Evolutionary conservation across 176 grass and related monocot species (phyloP), one percentile per base, ranked within the genome.

Genomic region (Calamus simplicifolius): DNA sequence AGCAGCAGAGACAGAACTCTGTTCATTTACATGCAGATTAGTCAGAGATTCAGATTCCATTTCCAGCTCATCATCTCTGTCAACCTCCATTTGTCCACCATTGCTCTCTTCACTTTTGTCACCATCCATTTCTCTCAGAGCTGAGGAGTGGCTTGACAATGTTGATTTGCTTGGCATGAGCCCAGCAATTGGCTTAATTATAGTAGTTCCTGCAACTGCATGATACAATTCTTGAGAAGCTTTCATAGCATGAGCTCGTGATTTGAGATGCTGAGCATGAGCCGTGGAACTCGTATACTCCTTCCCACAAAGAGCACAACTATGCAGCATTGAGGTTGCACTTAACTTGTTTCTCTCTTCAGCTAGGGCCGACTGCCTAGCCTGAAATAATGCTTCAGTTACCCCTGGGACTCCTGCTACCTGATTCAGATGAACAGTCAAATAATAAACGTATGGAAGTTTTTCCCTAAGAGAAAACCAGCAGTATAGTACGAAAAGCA

Each of bases 291-390:
- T 91, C 48, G 84, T 84, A 68, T 91, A 97, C 48, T 80, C 93
- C 63, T 92, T 92, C 25, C 87, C 88, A 73, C 93, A 98, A 57
- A 98, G 88, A 70, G 81, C 71, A 29, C 93, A 89, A 25, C 84
- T 80, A 79, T 83, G 92, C 15, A 82, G 59, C 93, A 89, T 79
- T 18, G 88, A 67, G 25, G 77, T 66, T 53, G 58, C 27, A 38
- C 64, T 72, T 64, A 75, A 82, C 18, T 97, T 85, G 62, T 48
- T 80, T 50, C 69, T 49, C 18, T 64, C 79, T 67, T 96, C 92
- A 0, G 76, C 81, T 75, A 89, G 67, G 50, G 76, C 75, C 49
- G 76, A 73, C 67, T 83, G 93, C n/a, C 93, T 77, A 58, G 87
- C 81, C 38, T 82, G 59, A 76, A 89, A 98, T 12, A 89, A 70